phyloP scores from a whole-genome alignment of 202 grass and related monocot genomes.

The Dendrocalamus latiflorus region DNA sequence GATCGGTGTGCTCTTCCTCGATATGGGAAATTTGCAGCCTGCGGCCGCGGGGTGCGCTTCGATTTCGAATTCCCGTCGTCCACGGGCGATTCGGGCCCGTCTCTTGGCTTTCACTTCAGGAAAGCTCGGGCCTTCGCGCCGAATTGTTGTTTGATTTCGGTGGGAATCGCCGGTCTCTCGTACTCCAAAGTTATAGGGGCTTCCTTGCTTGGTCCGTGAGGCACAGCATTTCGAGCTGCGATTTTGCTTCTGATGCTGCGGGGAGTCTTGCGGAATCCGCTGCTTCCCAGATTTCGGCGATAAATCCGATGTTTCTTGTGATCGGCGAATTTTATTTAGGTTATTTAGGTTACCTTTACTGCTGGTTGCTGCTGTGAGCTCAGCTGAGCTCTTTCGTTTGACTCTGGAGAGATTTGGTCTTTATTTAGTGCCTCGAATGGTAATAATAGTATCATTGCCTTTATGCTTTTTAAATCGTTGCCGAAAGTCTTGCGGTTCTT shows the following conservation, averaged over 20 bases:
- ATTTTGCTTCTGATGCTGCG: neutral
- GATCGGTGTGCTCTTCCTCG: neutral
- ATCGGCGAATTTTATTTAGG: neutral
- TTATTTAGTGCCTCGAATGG: constrained; percentile 33
- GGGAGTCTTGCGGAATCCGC: neutral
- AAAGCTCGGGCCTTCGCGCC: neutral
- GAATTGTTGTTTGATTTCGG: neutral
- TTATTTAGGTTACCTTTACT: neutral
- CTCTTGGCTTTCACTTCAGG: neutral
- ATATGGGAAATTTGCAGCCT: neutral
- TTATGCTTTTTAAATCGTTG: constrained; percentile 23
- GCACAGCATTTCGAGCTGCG: neutral
- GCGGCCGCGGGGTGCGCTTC: neutral
- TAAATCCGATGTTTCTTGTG: neutral
- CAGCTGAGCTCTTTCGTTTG: neutral
- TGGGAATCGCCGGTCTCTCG: neutral
- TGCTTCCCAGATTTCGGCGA: neutral
- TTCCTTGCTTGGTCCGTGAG: neutral
- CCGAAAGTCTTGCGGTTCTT: neutral
- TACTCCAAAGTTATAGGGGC: neutral
- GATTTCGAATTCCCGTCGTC: constrained; percentile 1
- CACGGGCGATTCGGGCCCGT: neutral
- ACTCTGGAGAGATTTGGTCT: constrained; percentile 34
- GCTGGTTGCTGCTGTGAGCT: constrained; percentile 9
- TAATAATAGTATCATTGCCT: constrained; percentile 13